Base-by-base conservation (phyloP, 805 yeast species). In the Metschnikowia colocasiae region DNA sequence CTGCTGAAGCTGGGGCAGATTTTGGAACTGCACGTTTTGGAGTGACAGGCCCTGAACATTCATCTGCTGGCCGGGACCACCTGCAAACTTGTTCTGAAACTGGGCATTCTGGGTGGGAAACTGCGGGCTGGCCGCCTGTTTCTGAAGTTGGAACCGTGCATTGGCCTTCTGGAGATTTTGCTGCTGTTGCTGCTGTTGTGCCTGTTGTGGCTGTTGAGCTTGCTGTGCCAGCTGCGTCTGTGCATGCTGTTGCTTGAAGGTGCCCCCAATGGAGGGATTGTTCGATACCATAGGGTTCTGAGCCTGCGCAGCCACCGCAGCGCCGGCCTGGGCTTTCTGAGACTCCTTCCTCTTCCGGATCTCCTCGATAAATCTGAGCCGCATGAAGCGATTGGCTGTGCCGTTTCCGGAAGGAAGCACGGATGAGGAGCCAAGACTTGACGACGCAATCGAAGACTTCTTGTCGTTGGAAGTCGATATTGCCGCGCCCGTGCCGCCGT, bases 321-420 rank as follows among this genome's bases (percentile, higher is more conserved):
- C 73, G 33, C 70, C 75, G 34, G 68, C 70, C 48, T 64, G 73
- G 1, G 64, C 69, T 52, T 68, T 68, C 42, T 73, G 75, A 5
- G 71, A 63, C 52, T 71, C 75, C 58, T 80, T 79, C 61, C 86
- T 80, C 40, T 86, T 74, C 46, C 95, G 74, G 68, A 87, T 81
- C 65, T 86, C 94, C 63, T 92, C 98, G 49, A 92, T 85, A 58
- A 91, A 89, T 53, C 95, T 76, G 43, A 92, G 71, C 54, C 98
- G 79, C 75, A 87, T 80, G 64, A 94, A 94, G 64, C 90, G 95
- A 38, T 72, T 75, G 7, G 78, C 71, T 7, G 75, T 71, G 1
- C 71, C 64, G 32, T 45, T 45, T 46, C 61, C 37, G 39, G 49
- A 23, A 47, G 60, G 33, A 55, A 37, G 59, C 46, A 42, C 56